These are phyloP conservation scores for Calamus simplicifolius DNA, from an alignment of 176 grass and related monocot genomes.

Conservation along the genomic window DNA sequence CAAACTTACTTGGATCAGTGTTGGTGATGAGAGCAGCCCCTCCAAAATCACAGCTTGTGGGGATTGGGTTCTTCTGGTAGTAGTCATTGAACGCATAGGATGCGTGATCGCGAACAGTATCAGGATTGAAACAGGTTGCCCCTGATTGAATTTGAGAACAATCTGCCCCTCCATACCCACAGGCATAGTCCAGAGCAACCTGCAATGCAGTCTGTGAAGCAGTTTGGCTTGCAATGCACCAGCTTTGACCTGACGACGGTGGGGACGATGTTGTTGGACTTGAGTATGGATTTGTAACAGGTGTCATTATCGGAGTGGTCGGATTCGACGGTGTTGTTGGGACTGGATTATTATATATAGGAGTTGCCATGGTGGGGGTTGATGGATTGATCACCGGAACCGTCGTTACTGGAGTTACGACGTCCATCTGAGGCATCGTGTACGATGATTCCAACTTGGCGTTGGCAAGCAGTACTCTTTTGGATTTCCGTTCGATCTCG, in stretches of 20 bases:
- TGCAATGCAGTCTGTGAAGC: constrained; percentile 49
- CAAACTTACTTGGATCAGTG: constrained; percentile 59
- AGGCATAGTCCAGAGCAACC: constrained; percentile 77
- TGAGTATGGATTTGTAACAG: constrained; percentile 8
- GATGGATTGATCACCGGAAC: constrained; percentile 47
- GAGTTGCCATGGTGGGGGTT: constrained; percentile 15
- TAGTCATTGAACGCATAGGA: constrained; percentile 90
- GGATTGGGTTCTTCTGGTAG: constrained; percentile 63
- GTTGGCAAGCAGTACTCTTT: neutral
- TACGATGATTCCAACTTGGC: neutral
- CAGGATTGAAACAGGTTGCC: constrained; percentile 65
- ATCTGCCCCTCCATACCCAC: constrained; percentile 59
- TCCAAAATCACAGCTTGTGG: constrained; percentile 74
- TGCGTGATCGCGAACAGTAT: constrained; percentile 67
- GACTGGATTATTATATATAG: neutral
- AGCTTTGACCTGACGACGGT: constrained; percentile 28
- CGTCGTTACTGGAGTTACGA: constrained; percentile 27
- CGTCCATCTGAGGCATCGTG: constrained; percentile 2
- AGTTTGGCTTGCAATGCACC: constrained; percentile 69
- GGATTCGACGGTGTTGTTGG: constrained; percentile 2
- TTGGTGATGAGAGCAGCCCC: constrained; percentile 55
- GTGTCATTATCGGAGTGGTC: neutral
- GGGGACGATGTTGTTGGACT: constrained; percentile 26
- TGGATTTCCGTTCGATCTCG: neutral
- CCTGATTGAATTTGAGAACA: constrained; percentile 56